A percentile compares a stretch with the other conserved stretches of the same genome.
phyloP scores from a whole-genome alignment of 2,329 filamentous ascomycete species.

The Cordyceps cicadae region DNA sequence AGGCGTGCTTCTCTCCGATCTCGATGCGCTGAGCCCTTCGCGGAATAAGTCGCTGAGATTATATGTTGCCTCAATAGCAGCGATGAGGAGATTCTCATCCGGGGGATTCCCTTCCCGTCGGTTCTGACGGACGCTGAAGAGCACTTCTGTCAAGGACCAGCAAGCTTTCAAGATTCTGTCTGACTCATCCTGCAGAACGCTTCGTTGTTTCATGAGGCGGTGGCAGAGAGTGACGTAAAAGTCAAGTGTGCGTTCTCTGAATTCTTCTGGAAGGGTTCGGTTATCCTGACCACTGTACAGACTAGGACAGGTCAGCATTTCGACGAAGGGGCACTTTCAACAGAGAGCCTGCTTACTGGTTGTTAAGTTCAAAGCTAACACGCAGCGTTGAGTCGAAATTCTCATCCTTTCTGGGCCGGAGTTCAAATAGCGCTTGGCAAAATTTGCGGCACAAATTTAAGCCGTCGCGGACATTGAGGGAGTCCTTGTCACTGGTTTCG shows the following conservation, averaged over 20 bases:
- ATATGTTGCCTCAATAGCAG: constrained; percentile 10
- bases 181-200: constrained; percentile 68
- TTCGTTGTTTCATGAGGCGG: constrained; percentile 89
- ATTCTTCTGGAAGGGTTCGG: constrained; percentile 71
- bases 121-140: constrained; percentile 83
- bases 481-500: constrained; percentile 59
- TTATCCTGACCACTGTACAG: constrained; percentile 84
- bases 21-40: constrained; percentile 54
- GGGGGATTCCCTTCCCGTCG: constrained; percentile 61
- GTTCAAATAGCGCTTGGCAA: constrained; percentile 84
- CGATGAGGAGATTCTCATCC: constrained; percentile 67
- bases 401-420: constrained; percentile 69
- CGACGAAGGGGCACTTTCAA: background rate
- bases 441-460: constrained; percentile 86
- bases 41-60: constrained; percentile 8
- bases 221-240: constrained; percentile 94
- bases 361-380: constrained; percentile 92
- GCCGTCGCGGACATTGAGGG: constrained; percentile 62
- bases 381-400: constrained; percentile 76
- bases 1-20: constrained; percentile 78
- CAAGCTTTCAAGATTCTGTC: constrained; percentile 78
- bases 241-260: constrained; percentile 81
- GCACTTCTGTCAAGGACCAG: constrained; percentile 85
- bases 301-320: constrained; percentile 26
- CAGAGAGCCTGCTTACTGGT: constrained; percentile 52